phyloP scores from a whole-genome alignment of 345 rosid species.

The Gossypium mustelinum region DNA sequence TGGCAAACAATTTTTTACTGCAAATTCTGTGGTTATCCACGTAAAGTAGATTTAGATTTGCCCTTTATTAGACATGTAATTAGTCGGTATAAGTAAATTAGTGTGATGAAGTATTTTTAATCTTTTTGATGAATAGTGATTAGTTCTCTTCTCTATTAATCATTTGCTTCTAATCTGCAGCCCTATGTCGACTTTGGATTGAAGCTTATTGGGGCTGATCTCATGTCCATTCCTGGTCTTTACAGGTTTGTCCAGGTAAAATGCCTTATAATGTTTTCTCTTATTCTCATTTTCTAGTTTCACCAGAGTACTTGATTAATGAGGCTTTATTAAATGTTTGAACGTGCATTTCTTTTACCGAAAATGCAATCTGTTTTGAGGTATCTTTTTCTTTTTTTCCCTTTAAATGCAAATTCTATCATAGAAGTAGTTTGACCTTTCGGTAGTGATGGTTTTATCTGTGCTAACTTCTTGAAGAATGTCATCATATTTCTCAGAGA shows the following conservation, averaged over 20 bases:
- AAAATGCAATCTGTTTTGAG: background rate
- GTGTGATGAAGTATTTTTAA: background rate
- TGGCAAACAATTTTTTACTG: background rate
- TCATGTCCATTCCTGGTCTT: conserved; percentile 96
- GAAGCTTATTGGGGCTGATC: conserved; percentile 89
- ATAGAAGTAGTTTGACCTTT: background rate
- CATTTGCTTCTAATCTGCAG: conserved; percentile 37
- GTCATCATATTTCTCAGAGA: background rate
- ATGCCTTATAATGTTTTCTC: background rate
- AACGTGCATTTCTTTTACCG: conserved; percentile 14
- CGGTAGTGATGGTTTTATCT: background rate
- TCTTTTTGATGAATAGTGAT: background rate
- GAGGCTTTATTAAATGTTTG: conserved; percentile 19
- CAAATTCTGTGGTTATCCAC: background rate
- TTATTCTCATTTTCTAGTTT: conserved; percentile 6
- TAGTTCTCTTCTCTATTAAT: background rate
- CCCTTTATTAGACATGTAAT: background rate
- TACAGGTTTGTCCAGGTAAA: conserved; percentile 91
- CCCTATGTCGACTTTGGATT: conserved; percentile 96
- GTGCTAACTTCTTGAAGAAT: conserved; percentile 11
- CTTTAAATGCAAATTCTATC: background rate
- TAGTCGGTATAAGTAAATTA: background rate
- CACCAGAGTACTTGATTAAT: background rate
- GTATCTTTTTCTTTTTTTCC: background rate
- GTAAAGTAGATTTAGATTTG: background rate